Conservation (phyloP, 352 stramenopile genomes). For the Phytopythium boreale region DNA sequence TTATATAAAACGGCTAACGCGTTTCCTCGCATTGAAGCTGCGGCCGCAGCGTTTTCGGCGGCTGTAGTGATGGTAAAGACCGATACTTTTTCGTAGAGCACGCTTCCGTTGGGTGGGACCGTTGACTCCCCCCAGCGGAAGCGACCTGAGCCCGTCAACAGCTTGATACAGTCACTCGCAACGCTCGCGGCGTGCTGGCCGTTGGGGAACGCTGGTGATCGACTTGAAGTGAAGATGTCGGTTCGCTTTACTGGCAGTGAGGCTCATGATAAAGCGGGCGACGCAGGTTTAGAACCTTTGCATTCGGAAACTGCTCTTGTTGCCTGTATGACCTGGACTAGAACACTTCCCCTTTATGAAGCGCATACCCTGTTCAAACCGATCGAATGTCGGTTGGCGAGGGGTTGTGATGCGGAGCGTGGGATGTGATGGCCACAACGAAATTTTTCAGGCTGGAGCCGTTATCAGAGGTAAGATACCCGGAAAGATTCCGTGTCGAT, state of each 20-base stretch:
- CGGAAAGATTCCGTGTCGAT: background rate
- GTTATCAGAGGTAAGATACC: constrained; percentile 4
- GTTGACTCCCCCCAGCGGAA: background rate
- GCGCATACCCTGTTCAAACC: background rate
- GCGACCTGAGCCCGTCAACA: too few relatives aligned
- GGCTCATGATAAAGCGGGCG: too few relatives aligned
- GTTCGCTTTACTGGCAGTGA: too few relatives aligned
- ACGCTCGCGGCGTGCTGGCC: too few relatives aligned
- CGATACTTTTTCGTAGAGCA: background rate
- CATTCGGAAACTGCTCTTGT: background rate
- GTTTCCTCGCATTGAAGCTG: background rate
- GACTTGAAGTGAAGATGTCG: too few relatives aligned
- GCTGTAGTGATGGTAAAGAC: background rate
- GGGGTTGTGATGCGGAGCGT: background rate
- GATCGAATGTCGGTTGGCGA: background rate
- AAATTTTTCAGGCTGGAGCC: background rate
- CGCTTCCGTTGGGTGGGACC: background rate
- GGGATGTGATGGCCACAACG: background rate
- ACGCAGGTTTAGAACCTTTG: background rate
- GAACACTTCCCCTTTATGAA: background rate
- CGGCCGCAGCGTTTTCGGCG: background rate
- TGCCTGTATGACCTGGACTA: too few relatives aligned
- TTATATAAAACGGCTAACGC: background rate
- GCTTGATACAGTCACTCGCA: too few relatives aligned
- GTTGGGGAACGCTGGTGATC: too few relatives aligned